Evolutionary conservation across 331 rosid species (phyloP).

Genomic region (Pyracantha coccinea): DNA sequence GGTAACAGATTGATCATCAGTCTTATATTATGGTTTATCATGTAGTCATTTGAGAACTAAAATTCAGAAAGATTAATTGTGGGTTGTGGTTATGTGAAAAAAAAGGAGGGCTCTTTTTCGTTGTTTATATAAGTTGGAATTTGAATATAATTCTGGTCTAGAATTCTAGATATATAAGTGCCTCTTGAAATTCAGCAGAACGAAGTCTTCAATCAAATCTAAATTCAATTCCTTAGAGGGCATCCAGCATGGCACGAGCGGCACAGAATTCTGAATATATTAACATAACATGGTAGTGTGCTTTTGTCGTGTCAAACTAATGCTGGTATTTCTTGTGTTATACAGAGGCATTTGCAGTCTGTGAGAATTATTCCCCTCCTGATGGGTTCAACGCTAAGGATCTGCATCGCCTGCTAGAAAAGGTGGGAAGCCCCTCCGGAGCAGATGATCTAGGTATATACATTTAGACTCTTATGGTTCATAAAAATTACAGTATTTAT

Average conservation of each 20-base stretch:
- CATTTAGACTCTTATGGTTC: not conserved
- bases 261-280: not conserved
- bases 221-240: too few species aligned
- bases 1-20: conserved; percentile 61
- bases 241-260: too few species aligned
- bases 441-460: conserved; percentile 71
- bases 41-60: not conserved
- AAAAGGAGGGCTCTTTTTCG: not conserved
- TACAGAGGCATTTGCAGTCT: conserved; percentile 97
- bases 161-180: not conserved
- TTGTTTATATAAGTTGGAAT: not conserved
- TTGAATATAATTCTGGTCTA: not conserved
- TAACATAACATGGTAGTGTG: not conserved
- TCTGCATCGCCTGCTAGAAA: conserved; percentile 77
- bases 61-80: not conserved
- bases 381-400: conserved; percentile 84
- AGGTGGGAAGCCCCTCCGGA: conserved; percentile 95
- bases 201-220: too few species aligned
- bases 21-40: too few species aligned
- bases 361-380: conserved; percentile 92
- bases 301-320: conserved; percentile 8
- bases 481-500: not conserved
- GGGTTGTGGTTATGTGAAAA: not conserved
- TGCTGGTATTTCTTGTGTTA: not conserved
- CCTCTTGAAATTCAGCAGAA: not conserved